Evolutionary conservation across 2,329 filamentous ascomycete genomes (phyloP), one percentile per base, ranked within the genome.

Genomic region (Ophiobolus disseminans): DNA sequence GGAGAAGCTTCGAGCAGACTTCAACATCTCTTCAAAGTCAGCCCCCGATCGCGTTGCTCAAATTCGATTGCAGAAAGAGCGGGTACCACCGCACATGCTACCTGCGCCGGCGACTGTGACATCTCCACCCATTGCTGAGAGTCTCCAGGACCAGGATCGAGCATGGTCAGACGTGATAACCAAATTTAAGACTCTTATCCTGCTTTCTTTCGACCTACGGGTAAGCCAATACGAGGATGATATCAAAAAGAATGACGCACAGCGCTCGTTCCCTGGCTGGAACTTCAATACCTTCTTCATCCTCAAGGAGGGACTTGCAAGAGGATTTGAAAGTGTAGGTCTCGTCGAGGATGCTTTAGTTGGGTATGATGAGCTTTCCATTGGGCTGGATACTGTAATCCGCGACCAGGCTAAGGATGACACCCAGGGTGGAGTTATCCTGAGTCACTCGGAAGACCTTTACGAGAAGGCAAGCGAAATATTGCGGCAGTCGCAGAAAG

Each of bases 261-360:
- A 97, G 70, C 83, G 93, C 37, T 86, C 80, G 25, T 76, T 99
- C 14, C 94, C 94, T 0, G 94, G 94, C 0, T 99, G 94, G 94
- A 99, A 99, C 68, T 99, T 99, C 69, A 97, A 94, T 74, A 99
- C 94, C 0, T 99, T 99, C 70, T 99, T 99, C 70, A 92, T 99
- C 13, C 80, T 99, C 7, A 99, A 99, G 67, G 94, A 99, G 72
- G 94, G 94, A 0, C 77, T 99, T 26, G 93, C 94, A 1, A 84
- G 90, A 58, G 95, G 93, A 0, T 96, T 99, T 60, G 95, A 99
- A 72, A 97, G 90, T 68, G 92, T 97, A 3, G 95, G 95, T 0
- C 79, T 99, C 8, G 90, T 97, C 7, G 94, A 99, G 67, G 94
- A 99, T 79, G 93, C 94, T 3, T 77, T 99, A 30, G 89, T 94